Evolutionary conservation across 805 yeast species (phyloP), one percentile per base, ranked within the genome.

Genomic region (Cyberlindnera nakhonratchasimensis): DNA sequence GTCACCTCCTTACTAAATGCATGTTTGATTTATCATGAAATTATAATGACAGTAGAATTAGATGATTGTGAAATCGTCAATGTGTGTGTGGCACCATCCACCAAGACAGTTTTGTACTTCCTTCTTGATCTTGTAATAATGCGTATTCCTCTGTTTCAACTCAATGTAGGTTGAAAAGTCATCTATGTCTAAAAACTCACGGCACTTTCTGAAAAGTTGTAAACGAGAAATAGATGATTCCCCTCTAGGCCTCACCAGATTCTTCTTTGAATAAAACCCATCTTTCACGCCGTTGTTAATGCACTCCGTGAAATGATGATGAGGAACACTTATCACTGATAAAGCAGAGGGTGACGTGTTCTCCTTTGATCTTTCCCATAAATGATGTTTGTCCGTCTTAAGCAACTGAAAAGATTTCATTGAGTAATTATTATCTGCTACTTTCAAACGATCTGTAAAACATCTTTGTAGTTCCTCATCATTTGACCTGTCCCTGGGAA

Each of bases 201-300:
- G 50, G 26, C 47, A 42, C 9, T 37, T 44, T 16, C 37, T 23
- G 8, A 67, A 65, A 5, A 54, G n/a, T 20, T 42, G 42, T 5
- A n/a, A 11, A 17, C 57, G 39, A 43, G 75, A 69, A 5, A 73
- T 34, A 8, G 52, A 20, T 34, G 75, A 69, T 22, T 65, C 70
- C 6, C 79, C 78, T 13, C 70, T 66, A 14, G 53, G 56, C 29
- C 70, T 60, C 1, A 80, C 66, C 0, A 71, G 69, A 35, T 62
- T 64, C 29, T 62, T 70, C 49, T 76, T 79, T 1, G 69, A 46
- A 41, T 58, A 69, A 17, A 71, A 69, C 0, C 91, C 90, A 47
- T 78, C 78, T 46, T 71, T 77, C 5, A 81, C 75, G 0, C 87
- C 88, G 50, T 75, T 74, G 31, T 75, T 69, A 11, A 82, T 59